Percentiles rank a stretch among this genome's conserved stretches.
Conservation (phyloP, 495 filamentous ascomycete genomes). For the Hypoxylon subgilvum region DNA sequence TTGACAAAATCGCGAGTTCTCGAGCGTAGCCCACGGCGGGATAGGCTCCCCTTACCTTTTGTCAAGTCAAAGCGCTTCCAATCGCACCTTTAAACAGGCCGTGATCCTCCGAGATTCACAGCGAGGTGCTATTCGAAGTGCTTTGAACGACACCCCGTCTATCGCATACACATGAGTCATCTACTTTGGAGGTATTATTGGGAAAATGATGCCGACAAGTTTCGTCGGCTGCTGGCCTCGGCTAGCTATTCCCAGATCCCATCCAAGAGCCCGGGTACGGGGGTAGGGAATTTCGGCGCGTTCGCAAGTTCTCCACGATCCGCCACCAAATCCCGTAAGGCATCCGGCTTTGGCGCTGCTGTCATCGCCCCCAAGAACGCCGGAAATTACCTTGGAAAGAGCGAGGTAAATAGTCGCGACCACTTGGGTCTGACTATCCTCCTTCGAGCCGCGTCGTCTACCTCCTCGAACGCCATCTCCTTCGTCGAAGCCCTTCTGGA, state of each 20-base stretch:
- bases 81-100: constrained; percentile 80
- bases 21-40: neutral
- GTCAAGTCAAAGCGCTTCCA: constrained; percentile 46
- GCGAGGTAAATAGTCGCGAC: constrained; percentile 84
- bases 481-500: constrained; percentile 81
- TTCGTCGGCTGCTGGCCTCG: constrained; percentile 79
- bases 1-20: neutral
- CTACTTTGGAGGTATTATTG: constrained; percentile 94
- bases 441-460: constrained; percentile 80
- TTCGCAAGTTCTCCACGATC: constrained; percentile 56
- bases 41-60: constrained; percentile 8
- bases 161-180: constrained; percentile 86
- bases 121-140: constrained; percentile 79
- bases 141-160: constrained; percentile 55
- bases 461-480: constrained; percentile 64
- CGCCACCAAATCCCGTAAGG: constrained; percentile 53
- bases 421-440: constrained; percentile 78
- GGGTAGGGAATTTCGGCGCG: constrained; percentile 36
- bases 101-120: constrained; percentile 78
- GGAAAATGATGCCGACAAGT: constrained; percentile 92
- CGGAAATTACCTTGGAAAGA: constrained; percentile 59
- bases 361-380: constrained; percentile 39
- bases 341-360: constrained; percentile 42
- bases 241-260: constrained; percentile 60
- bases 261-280: constrained; percentile 48